Evolutionary conservation across 306 rosid genomes (phyloP), one percentile per base, ranked within the genome.

Genomic region (Cucurbita argyrosperma): DNA sequence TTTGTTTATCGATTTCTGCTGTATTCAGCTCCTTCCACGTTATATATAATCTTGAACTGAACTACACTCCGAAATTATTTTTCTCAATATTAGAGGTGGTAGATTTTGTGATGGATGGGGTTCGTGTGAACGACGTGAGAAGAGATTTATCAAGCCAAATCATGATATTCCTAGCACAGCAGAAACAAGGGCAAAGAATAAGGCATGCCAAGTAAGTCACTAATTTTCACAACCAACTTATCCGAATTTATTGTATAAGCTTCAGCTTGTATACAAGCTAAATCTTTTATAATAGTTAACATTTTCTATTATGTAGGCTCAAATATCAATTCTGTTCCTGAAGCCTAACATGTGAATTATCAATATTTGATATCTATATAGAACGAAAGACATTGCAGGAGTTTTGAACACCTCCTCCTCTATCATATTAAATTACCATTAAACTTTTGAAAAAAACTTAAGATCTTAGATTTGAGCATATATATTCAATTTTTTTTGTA

Each of bases 21-120:
- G 23, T 8, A 5, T 71, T 52, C 30, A 71, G 72, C 40, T 1
- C 5, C 9, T 51, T 35, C 6, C 58, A 10, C 66, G 64, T 63
- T 50, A 18, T 35, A 18, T 35, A 30, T 60, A 63, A 14, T 63
- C 75, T 40, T 78, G 69, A n/a, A 49, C 45, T 61, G 13, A 46
- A 67, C 74, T 69, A 15, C 38, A 11, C 14, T 53, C 47, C 69
- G 45, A 18, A 59, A 76, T 52, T 72, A 19, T 7, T 11, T 19
- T 9, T 72, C 46, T 50, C 49, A 56, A 70, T 74, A 38, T 76
- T 78, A 90, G 98, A 80, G 93, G 94, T 68, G 96, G 98, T 78
- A 86, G 98, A 77, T 93, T 90, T 82, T 84, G 97, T n/a, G 98
- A 93, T 84, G 98, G 96, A 80, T 93, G 98, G 97, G 98, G 98